phyloP scores from a whole-genome alignment of 805 yeast species.

The Phaffomyces antillensis region DNA sequence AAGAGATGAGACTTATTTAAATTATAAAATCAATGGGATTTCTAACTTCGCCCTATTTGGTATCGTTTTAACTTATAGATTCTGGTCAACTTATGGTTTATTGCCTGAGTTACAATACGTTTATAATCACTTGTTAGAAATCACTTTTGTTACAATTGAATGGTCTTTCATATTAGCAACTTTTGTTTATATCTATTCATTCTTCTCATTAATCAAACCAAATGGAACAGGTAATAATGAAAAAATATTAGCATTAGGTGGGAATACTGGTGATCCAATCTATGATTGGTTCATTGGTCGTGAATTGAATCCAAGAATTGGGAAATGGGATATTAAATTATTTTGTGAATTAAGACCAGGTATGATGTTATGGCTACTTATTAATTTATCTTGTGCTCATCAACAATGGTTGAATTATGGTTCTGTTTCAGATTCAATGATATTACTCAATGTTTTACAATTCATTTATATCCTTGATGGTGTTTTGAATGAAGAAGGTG shows the following conservation, averaged over 20 bases:
- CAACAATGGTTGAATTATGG: conserved; percentile 64
- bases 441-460: conserved; percentile 64
- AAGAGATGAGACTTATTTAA: conserved; percentile 67
- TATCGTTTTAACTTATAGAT: conserved; percentile 43
- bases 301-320: conserved; percentile 87
- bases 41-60: conserved; percentile 38
- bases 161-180: conserved; percentile 59
- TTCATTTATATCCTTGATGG: conserved; percentile 86
- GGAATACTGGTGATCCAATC: conserved; percentile 67
- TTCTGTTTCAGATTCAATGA: conserved; percentile 59
- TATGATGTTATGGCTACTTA: conserved; percentile 73
- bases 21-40: conserved; percentile 78
- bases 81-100: conserved; percentile 39
- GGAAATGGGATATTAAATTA: conserved; percentile 78
- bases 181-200: conserved; percentile 63
- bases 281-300: conserved; percentile 98
- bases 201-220: conserved; percentile 41
- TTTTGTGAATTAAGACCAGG: conserved; percentile 96
- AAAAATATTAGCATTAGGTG: conserved; percentile 75
- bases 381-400: conserved; percentile 75
- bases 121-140: conserved; percentile 58
- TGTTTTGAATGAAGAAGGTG: conserved; percentile 84
- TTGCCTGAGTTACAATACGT: conserved; percentile 78
- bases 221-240: conserved; percentile 55
- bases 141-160: conserved; percentile 54